Base-by-base conservation (phyloP, 441 rosid species). In the Adansonia madagascariensis region DNA sequence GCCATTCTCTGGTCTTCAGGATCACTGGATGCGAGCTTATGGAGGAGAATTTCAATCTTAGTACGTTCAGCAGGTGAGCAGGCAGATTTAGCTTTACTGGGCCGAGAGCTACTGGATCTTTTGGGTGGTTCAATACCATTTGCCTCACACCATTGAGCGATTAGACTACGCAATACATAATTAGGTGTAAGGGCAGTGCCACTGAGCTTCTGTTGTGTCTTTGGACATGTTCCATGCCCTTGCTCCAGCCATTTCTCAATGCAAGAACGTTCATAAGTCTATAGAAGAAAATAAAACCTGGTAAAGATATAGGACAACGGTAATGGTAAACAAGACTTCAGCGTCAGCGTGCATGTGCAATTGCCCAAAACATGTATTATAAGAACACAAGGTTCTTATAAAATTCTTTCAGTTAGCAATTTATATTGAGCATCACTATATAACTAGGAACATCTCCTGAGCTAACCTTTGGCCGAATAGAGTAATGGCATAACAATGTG, bases 141-240 rank as follows among this genome's bases (percentile, higher is more conserved):
- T 74, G 91, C 86, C 75, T 92, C 99, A 22, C 99, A 93, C 99
- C 99, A 95, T 77, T 93, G 97, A 53, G 95, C 94, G 82, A 95
- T 95, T 69, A 95, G 95, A 82, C 97, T 95, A 52, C 97, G 97
- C 53, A 95, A 87, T 59, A 88, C 98, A 74, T 87, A 95, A 82
- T 95, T 95, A 5, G 98, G 95, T 8, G 99, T 95, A 68, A 92
- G 86, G 27, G 87, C 87, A 68, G 86, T 82, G 82, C 94, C 85
- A n/a, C 82, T 83, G 76, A 95, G 88, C 3, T 84, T 78, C 84
- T 92, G 96, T 80, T 88, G 94, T 20, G 99, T 93, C 89, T 93
- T 95, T 43, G 99, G 99, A 78, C 99, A 95, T 56, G 98, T 93
- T 35, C 81, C 85, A 76, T 91, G 95, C 67, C 98, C 96, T 46